Evolutionary conservation across 108 stramenopile species (phyloP).

Genomic region (Cyclotella sp.): DNA sequence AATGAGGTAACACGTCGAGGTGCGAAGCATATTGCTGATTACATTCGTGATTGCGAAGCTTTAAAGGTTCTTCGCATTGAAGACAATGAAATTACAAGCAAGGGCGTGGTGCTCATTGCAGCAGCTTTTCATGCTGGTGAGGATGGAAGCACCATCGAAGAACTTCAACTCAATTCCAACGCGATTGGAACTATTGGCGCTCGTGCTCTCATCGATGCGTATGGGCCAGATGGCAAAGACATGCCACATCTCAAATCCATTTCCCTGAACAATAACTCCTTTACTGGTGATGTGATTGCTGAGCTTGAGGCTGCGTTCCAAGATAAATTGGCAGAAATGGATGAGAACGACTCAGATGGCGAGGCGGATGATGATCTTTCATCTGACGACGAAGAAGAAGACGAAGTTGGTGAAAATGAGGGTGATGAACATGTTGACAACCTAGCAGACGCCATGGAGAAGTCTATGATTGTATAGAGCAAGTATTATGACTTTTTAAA

Average conservation of each 20-base stretch:
- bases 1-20: constrained; percentile 46
- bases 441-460: constrained; percentile 50
- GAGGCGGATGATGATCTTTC: constrained; percentile 56
- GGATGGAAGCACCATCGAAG: constrained; percentile 47
- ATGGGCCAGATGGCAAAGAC: constrained; percentile 46
- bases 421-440: constrained; percentile 37
- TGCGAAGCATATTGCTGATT: constrained; percentile 56
- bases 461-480: constrained; percentile 50
- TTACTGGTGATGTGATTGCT: constrained; percentile 34
- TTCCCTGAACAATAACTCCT: constrained; percentile 49
- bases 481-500: neutral
- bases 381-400: constrained; percentile 46
- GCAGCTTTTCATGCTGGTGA: constrained; percentile 47
- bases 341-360: constrained; percentile 59
- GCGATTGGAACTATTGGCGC: constrained; percentile 52
- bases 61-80: constrained; percentile 48
- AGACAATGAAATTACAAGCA: constrained; percentile 60
- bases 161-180: constrained; percentile 40
- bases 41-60: constrained; percentile 44
- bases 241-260: constrained; percentile 51
- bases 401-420: constrained; percentile 42
- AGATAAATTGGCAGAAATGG: constrained; percentile 46
- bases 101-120: constrained; percentile 45
- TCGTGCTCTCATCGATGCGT: constrained; percentile 51
- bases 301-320: constrained; percentile 52